A percentile compares a stretch with the other conserved stretches of the same genome.
Evolutionary conservation across 2,329 filamentous ascomycete species (phyloP).

Genomic region (Beauveria asiatica): DNA sequence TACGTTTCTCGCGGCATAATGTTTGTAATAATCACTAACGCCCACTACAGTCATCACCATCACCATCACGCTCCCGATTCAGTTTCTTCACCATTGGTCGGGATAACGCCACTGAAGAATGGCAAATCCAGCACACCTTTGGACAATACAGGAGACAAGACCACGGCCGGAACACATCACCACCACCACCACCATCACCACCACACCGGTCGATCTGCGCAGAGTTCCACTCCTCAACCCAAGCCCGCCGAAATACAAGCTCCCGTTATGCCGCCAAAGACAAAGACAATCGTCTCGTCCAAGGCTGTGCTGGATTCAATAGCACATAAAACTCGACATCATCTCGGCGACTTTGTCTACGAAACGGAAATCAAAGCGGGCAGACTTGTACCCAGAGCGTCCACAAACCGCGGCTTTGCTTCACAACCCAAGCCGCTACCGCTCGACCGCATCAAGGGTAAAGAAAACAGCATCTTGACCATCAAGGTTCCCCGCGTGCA

Average conservation of each 20-base stretch:
- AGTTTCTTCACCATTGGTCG: constrained; percentile 32
- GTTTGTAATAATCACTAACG: constrained; percentile 15
- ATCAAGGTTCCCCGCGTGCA: constrained; percentile 78
- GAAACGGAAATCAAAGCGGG: constrained; percentile 53
- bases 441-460: constrained; percentile 58
- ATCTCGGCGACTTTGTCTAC: constrained; percentile 81
- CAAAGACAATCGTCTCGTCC: constrained; percentile 59
- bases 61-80: constrained; percentile 46
- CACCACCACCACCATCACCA: constrained; percentile 46
- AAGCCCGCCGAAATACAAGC: constrained; percentile 16
- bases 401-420: constrained; percentile 34
- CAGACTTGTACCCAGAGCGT: constrained; percentile 33
- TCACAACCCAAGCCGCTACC: constrained; percentile 66
- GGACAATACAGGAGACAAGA: constrained; percentile 38
- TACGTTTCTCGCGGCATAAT: constrained; percentile 31
- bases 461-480: constrained; percentile 84
- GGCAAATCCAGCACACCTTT: constrained; percentile 37
- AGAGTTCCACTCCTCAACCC: constrained; percentile 17
- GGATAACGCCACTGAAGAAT: constrained; percentile 39
- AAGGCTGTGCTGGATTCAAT: constrained; percentile 65
- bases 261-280: constrained; percentile 42
- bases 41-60: constrained; percentile 39
- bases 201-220: constrained; percentile 16
- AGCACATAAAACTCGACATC: constrained; percentile 60
- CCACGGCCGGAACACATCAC: constrained; percentile 29